Evolutionary conservation across 208 protist species (phyloP).

Genomic region (Acanthamoeba rhysodes): DNA sequence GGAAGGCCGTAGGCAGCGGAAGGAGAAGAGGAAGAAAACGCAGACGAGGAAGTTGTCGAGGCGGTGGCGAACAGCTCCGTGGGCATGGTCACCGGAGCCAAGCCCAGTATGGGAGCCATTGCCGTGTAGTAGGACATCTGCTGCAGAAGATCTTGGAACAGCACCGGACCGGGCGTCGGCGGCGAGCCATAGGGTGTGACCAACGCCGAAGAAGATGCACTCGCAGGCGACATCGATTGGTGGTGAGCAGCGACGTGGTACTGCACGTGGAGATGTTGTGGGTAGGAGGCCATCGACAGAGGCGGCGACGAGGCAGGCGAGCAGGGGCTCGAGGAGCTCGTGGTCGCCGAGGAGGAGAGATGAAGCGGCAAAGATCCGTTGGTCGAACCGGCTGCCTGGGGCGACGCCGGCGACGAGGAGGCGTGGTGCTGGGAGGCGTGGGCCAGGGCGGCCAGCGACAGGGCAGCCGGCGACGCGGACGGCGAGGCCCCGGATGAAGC

Average conservation of each 20-base stretch:
- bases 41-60: neutral
- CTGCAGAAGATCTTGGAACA: constrained; percentile 47
- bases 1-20: neutral
- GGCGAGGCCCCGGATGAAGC: neutral
- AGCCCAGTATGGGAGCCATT: neutral
- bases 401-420: neutral
- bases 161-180: neutral
- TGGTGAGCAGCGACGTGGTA: neutral
- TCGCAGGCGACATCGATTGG: neutral
- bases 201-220: neutral
- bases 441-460: constrained; percentile 20
- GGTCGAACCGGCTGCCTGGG: neutral
- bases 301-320: neutral
- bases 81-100: neutral
- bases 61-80: neutral
- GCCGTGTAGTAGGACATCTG: constrained; percentile 9
- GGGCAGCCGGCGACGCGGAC: neutral
- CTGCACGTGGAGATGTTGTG: neutral
- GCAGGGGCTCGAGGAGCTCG: neutral
- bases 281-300: neutral
- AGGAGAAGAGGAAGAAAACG: neutral
- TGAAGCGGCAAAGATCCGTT: neutral
- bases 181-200: neutral
- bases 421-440: constrained; percentile 20
- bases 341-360: neutral